phyloP scores from a whole-genome alignment of 345 rosid species.

The Aurinia saxatilis region DNA sequence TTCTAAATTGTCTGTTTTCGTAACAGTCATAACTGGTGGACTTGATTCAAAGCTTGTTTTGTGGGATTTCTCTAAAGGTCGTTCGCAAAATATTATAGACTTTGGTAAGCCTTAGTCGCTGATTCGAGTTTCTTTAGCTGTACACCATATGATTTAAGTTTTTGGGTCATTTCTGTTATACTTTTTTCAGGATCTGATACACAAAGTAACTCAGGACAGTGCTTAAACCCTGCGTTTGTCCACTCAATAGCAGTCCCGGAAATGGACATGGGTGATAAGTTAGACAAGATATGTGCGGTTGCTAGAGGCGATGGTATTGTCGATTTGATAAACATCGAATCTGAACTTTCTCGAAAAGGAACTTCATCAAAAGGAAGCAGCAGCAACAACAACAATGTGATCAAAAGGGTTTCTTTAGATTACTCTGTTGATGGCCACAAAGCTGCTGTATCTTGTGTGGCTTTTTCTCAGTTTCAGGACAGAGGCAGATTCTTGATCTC shows the following conservation, averaged over 20 bases:
- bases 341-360: constrained; percentile 60
- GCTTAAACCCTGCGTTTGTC: constrained; percentile 86
- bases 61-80: constrained; percentile 96
- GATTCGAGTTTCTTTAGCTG: not conserved
- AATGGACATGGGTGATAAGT: constrained; percentile 57
- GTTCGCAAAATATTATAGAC: constrained; percentile 56
- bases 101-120: constrained; percentile 39
- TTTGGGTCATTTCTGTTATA: not conserved
- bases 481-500: constrained; percentile 68
- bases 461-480: constrained; percentile 68
- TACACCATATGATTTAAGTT: not conserved
- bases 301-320: constrained; percentile 84
- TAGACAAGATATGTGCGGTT: constrained; percentile 57
- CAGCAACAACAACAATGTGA: constrained; percentile 18
- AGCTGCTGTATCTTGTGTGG: constrained; percentile 80
- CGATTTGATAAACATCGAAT: constrained; percentile 59
- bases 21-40: constrained; percentile 78
- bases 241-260: constrained; percentile 79
- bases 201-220: constrained; percentile 40
- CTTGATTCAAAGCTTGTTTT: constrained; percentile 79
- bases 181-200: constrained; percentile 38
- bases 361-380: constrained; percentile 39
- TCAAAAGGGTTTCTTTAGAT: constrained; percentile 63
- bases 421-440: constrained; percentile 73
- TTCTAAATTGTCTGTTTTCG: not conserved